phyloP scores from a whole-genome alignment of 495 filamentous ascomycete genomes.

The Chaetomium cochliodes region DNA sequence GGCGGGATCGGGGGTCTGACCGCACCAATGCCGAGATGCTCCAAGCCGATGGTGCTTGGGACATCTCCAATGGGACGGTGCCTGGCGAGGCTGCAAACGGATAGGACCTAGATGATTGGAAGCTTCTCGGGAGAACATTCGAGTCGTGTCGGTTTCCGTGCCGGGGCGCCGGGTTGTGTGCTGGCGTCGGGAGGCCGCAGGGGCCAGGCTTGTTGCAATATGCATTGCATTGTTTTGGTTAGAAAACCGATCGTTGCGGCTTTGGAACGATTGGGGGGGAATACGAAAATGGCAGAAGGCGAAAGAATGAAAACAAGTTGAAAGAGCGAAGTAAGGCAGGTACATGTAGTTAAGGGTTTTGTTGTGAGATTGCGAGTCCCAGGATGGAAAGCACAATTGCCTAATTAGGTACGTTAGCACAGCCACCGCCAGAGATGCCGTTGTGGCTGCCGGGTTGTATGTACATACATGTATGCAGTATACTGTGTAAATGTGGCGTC shows the following conservation, averaged over 20 bases:
- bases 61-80: slow-evolving; percentile 31
- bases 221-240: neutral
- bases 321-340: neutral
- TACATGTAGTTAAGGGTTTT: neutral
- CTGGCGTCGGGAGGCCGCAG: slow-evolving; percentile 6
- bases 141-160: slow-evolving; percentile 14
- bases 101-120: slow-evolving; percentile 24
- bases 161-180: slow-evolving; percentile 1
- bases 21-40: slow-evolving; percentile 28
- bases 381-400: neutral
- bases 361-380: neutral
- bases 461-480: no score
- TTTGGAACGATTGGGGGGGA: neutral
- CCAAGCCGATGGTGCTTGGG: slow-evolving; percentile 13
- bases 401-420: no score
- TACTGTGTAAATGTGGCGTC: neutral
- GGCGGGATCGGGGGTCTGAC: slow-evolving; percentile 33
- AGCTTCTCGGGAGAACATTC: slow-evolving; percentile 18
- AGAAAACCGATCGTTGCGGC: neutral
- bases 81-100: slow-evolving; percentile 24
- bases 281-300: no score
- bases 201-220: neutral
- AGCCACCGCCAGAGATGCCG: neutral
- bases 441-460: neutral
- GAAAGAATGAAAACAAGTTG: neutral